Evolutionary conservation across 768 basidiomycete species (phyloP).

Genomic region (Phylloporus scabripes): DNA sequence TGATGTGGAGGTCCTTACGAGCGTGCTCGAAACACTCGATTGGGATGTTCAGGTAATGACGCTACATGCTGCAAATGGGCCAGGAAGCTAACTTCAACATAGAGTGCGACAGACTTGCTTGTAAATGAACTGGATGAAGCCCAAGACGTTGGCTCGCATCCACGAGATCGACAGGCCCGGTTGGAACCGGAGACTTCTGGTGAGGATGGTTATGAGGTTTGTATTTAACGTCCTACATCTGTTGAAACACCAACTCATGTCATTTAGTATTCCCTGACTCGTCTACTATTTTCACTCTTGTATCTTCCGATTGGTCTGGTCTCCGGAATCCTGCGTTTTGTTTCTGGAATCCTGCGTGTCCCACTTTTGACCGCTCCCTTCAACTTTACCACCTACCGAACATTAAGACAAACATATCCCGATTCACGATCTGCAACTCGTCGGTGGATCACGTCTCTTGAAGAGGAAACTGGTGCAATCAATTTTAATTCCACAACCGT

Average conservation of each 20-base stretch:
- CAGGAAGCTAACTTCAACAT: background rate
- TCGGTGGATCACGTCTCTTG: conserved; percentile 72
- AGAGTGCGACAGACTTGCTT: background rate
- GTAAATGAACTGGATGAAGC: background rate
- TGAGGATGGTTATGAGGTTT: conserved; percentile 6
- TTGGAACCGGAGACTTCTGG: conserved; percentile 1
- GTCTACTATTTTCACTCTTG: conserved; percentile 35
- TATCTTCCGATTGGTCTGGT: conserved; percentile 58
- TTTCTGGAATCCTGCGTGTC: conserved; percentile 62
- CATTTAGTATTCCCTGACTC: conserved; percentile 6
- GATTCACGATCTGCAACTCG: conserved; percentile 56
- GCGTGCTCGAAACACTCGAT: background rate
- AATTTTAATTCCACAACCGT: conserved; percentile 41
- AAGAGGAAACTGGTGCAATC: conserved; percentile 80
- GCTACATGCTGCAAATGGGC: background rate
- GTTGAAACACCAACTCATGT: background rate
- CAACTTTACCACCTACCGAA: conserved; percentile 40
- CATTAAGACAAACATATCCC: conserved; percentile 31
- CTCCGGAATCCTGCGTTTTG: conserved; percentile 54
- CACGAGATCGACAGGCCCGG: background rate
- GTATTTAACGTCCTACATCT: background rate
- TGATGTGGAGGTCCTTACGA: background rate
- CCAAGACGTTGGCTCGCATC: background rate
- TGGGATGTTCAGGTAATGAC: background rate
- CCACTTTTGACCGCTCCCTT: conserved; percentile 58